Base-by-base conservation (phyloP, 1,284 basidiomycete species). In the Leccinum subfulvum region DNA sequence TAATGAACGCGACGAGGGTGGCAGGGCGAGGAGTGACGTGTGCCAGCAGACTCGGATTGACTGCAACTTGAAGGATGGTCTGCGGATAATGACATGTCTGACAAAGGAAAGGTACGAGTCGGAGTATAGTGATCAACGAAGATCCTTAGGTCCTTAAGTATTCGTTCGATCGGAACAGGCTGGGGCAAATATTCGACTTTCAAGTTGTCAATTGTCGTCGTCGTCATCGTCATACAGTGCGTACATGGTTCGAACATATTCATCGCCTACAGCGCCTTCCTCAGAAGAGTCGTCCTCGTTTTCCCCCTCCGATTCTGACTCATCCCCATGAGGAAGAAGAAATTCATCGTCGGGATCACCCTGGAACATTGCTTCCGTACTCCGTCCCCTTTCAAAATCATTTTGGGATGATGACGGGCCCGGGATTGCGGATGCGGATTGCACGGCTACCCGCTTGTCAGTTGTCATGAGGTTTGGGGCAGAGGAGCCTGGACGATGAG, bases 251-350 rank as follows among this genome's bases (percentile, higher is more conserved):
- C 18, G 11, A 55, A 55, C 28, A n/a, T 55, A 55, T 30, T 55
- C 53, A 55, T 55, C 28, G 18, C 18, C 53, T 30, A 18, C 51
- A 53, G 23, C 16, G 4, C 26, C 53, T 55, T 55, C 30, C n/a
- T 55, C 30, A 35, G 53, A 35, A 30, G 53, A 55, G 53, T n/a
- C 30, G 6, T 30, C 53, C n/a, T 35, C 53, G 11, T 18, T 55
- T 55, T 55, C 30, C 28, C 53, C 9, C 28, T 55, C 53, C 53
- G 21, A 55, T 55, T 55, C 53, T 55, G 28, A 18, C 53, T 55
- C 30, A 35, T 35, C 53, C 26, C 52, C 26, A n/a, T 53, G 52
- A 28, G 52, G 52, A 30, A 53, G 23, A 30, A 30, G 23, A 23
- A 23, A 53, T 28, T 53, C 52, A 14, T 28, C 26, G 9, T 53